Conservation (phyloP, 1,284 basidiomycete species). For the Cutaneotrichosporon mucoides region DNA sequence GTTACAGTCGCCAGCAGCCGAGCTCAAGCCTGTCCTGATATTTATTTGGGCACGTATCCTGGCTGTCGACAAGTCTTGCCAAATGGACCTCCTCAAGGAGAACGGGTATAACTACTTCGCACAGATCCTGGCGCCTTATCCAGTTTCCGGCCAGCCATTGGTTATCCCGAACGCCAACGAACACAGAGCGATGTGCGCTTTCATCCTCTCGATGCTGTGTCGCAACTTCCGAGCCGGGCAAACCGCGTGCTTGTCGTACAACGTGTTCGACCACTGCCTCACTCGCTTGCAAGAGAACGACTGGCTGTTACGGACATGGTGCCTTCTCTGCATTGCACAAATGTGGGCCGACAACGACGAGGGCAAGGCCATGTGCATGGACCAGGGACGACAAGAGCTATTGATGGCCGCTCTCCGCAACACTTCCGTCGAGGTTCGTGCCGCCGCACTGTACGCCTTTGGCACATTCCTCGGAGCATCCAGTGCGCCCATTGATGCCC, state of each 20-base stretch:
- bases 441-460: conserved; percentile 85
- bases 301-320: conserved; percentile 91
- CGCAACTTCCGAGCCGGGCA: conserved; percentile 85
- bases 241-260: conserved; percentile 74
- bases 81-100: conserved; percentile 81
- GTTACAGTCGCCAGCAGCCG: conserved; percentile 87
- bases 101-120: conserved; percentile 87
- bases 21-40: conserved; percentile 94
- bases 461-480: conserved; percentile 91
- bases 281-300: conserved; percentile 79
- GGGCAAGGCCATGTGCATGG: conserved; percentile 79
- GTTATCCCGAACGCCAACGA: conserved; percentile 88
- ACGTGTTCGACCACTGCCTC: conserved; percentile 86
- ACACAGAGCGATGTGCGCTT: conserved; percentile 98
- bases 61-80: conserved; percentile 89
- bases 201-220: conserved; percentile 88
- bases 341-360: conserved; percentile 92
- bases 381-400: conserved; percentile 71
- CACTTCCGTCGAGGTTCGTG: conserved; percentile 87
- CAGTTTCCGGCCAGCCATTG: conserved; percentile 36
- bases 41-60: conserved; percentile 99
- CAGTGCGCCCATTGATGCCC: conserved; percentile 59
- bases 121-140: conserved; percentile 60
- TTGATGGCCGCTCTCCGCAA: conserved; percentile 79
- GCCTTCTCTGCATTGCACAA: conserved; percentile 85